These are phyloP conservation scores for Austroboletus sp. DNA, from an alignment of 1,284 basidiomycete genomes.

Conservation along the genomic window DNA sequence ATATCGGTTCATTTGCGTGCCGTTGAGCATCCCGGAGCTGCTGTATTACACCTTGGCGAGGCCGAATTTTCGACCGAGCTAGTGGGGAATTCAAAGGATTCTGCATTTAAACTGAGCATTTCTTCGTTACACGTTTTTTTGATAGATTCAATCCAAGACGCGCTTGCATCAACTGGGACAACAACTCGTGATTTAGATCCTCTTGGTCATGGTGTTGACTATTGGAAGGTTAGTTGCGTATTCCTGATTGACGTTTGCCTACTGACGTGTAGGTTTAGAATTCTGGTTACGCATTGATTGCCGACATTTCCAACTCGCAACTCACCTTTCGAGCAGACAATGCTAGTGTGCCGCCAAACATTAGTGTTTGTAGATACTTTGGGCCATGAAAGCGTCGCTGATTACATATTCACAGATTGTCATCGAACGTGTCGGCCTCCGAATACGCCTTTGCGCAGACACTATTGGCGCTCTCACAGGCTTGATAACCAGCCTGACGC, in stretches of 20 bases:
- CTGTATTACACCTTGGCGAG: constrained; percentile 63
- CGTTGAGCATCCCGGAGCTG: constrained; percentile 54
- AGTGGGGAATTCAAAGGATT: constrained; percentile 57
- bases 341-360: constrained; percentile 30
- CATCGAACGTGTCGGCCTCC: constrained; percentile 43
- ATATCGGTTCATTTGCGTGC: constrained; percentile 62
- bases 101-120: constrained; percentile 46
- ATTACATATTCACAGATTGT: constrained; percentile 35
- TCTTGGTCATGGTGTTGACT: constrained; percentile 34
- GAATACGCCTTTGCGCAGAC: constrained; percentile 64
- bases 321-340: constrained; percentile 37
- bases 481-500: constrained; percentile 46
- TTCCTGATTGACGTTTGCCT: neutral
- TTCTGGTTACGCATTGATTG: constrained; percentile 61
- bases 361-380: constrained; percentile 34
- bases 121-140: constrained; percentile 51
- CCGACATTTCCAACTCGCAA: constrained; percentile 50
- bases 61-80: constrained; percentile 65
- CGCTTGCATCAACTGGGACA: constrained; percentile 19
- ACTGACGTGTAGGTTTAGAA: constrained; percentile 33
- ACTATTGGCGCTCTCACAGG: constrained; percentile 49
- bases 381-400: neutral
- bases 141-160: constrained; percentile 53
- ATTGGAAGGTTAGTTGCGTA: constrained; percentile 62
- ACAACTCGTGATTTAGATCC: neutral